Base-by-base conservation (phyloP, 495 filamentous ascomycete genomes). In the Rostrohypoxylon terebratum region DNA sequence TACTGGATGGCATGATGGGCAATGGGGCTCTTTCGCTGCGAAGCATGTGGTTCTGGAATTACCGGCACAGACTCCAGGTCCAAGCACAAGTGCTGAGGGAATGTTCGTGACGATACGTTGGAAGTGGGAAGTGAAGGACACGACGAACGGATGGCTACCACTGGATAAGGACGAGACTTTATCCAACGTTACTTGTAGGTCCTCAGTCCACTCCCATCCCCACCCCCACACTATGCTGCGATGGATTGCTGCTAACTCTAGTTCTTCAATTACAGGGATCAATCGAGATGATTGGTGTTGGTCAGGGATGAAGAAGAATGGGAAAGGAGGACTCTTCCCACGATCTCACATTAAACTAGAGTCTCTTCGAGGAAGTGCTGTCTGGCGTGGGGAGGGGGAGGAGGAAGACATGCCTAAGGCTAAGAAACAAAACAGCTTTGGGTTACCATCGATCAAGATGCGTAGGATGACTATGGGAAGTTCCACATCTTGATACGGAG, bases 251-350 rank as follows among this genome's bases (percentile, higher is more conserved):
- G 51, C 58, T 74, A 63, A 73, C 33, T 3, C 33, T 5, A 9
- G 9, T 0, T 10, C 11, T 13, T 25, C 21, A 50, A 11, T 6
- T 38, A n/a, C 25, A 78, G 77, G 77, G 69, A 48, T 81, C 0
- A 76, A 80, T 54, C 68, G 72, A 18, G 76, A 84, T 50, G 81
- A 83, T 40, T 86, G 83, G 83, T 84, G 82, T 57, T 86, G 82
- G 82, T 79, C 68, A 7, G 83, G 83, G 4, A 80, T 73, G 45
- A 83, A 80, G 47, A 79, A 74, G 40, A 83, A 83, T 44, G 81
- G 83, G 0, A 80, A 81, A 61, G 78, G 72, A 54, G 83, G 83
- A 0, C 65, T 83, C 4, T 85, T 84, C 66, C 83, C 82, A 42
- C 53, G 61, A 44, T 74, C 66, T 11, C 71, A 71, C 42, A 13